These are phyloP conservation scores for Gossypium arboreum DNA, from an alignment of 345 rosid genomes.

Conservation along the genomic window DNA sequence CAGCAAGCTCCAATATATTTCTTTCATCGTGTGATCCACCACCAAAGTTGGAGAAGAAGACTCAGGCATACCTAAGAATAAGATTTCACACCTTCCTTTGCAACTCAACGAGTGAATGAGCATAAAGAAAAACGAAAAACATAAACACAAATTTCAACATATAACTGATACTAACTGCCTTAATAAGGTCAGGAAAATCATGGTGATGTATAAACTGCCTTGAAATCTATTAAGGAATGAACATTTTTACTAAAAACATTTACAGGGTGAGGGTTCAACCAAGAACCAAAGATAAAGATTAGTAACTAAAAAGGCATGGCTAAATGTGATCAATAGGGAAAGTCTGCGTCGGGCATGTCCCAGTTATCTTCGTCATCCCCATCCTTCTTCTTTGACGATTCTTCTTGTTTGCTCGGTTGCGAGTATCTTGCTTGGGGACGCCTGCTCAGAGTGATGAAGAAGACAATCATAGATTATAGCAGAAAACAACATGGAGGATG, in stretches of 20 bases:
- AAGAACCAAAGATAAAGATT: constrained; percentile 12
- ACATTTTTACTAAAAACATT: constrained; percentile 7
- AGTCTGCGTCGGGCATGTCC: constrained; percentile 69
- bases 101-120: neutral
- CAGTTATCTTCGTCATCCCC: constrained; percentile 75
- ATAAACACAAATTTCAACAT: neutral
- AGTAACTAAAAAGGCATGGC: constrained; percentile 16
- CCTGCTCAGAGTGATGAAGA: constrained; percentile 30
- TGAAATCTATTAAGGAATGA: constrained; percentile 6
- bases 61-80: neutral
- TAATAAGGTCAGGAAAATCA: neutral
- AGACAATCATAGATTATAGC: neutral
- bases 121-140: neutral
- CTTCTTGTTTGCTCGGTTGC: constrained; percentile 36
- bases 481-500: neutral
- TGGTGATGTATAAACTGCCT: neutral
- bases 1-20: neutral
- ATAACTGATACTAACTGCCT: neutral
- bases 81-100: neutral
- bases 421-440: constrained; percentile 40
- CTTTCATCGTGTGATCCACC: neutral
- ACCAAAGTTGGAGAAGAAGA: constrained; percentile 14
- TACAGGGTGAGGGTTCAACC: constrained; percentile 16
- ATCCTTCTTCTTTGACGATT: constrained; percentile 3
- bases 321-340: constrained; percentile 34